Percentiles rank a stretch among this genome's conserved stretches.
These are phyloP conservation scores for Anthracocystis walkeri DNA, from an alignment of 1,284 basidiomycete species.

Conservation along the genomic window DNA sequence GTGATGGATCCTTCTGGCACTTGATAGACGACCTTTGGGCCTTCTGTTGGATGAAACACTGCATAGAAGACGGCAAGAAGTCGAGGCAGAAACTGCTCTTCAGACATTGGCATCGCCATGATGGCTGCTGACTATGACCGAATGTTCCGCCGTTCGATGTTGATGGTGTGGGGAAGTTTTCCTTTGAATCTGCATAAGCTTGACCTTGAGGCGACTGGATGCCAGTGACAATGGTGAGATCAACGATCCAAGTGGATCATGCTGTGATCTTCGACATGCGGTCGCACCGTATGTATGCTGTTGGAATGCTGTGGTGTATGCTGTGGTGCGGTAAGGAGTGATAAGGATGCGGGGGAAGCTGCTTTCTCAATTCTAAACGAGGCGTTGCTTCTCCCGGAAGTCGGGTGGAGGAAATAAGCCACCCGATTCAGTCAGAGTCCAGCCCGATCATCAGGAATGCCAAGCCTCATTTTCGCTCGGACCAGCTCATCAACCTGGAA, in stretches of 20 bases:
- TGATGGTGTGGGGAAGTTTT: neutral
- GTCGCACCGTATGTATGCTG: neutral
- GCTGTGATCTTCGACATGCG: neutral
- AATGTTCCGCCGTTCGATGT: neutral
- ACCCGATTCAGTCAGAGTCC: constrained; percentile 3
- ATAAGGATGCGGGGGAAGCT: constrained; percentile 1
- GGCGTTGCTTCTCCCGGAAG: no score
- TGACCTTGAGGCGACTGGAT: neutral
- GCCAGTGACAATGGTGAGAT: neutral
- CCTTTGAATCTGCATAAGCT: neutral
- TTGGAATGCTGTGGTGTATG: neutral
- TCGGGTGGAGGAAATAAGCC: neutral
- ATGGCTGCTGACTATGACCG: neutral
- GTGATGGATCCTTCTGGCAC: constrained; percentile 79
- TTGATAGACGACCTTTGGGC: constrained; percentile 87
- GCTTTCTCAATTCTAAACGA: no score
- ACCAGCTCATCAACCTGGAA: neutral
- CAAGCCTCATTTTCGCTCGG: constrained; percentile 13
- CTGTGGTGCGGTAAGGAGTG: neutral
- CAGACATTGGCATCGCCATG: constrained; percentile 50
- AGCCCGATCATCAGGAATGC: neutral
- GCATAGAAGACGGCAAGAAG: constrained; percentile 89
- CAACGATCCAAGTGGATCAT: neutral
- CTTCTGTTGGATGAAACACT: constrained; percentile 83
- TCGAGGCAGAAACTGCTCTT: constrained; percentile 71